These are phyloP conservation scores for Camelina sativa DNA, from an alignment of 345 rosid genomes.

Conservation along the genomic window DNA sequence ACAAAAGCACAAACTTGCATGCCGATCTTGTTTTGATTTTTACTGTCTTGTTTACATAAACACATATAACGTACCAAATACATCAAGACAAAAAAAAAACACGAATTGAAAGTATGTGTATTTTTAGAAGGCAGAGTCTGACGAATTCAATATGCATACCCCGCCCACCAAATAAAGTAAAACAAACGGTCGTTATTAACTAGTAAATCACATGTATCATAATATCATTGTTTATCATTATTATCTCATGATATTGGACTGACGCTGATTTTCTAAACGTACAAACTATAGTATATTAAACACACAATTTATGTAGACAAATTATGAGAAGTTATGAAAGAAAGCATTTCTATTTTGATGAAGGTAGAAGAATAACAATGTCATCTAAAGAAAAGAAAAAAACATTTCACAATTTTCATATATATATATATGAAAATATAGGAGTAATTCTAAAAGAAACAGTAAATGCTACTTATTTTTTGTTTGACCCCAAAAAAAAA, in stretches of 20 bases:
- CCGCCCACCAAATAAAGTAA: conserved; percentile 29
- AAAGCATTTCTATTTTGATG: too few relatives aligned
- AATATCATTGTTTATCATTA: conserved; percentile 15
- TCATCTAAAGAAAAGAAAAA: too few relatives aligned
- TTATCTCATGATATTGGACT: conserved; percentile 27
- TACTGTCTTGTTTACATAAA: conserved; percentile 29
- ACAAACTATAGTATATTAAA: neutral
- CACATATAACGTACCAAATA: conserved; percentile 24
- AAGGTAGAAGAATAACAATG: neutral
- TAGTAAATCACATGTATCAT: conserved; percentile 17
- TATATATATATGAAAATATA: too few relatives aligned
- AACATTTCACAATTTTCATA: too few relatives aligned
- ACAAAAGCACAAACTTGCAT: conserved; percentile 27
- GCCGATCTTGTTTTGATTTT: conserved; percentile 28
- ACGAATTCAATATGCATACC: conserved; percentile 15
- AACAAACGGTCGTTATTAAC: conserved; percentile 24
- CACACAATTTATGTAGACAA: neutral
- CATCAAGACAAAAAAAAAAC: conserved; percentile 18
- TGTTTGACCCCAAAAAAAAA: too few relatives aligned
- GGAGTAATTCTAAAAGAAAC: too few relatives aligned
- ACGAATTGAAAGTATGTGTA: neutral
- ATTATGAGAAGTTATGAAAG: neutral
- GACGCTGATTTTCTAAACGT: conserved; percentile 10
- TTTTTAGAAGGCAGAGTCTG: neutral
- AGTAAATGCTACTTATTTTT: too few relatives aligned